Percentiles rank a stretch among this genome's conserved stretches.
These are phyloP conservation scores for Fusarium pseudocircinatum DNA, from an alignment of 2,329 filamentous ascomycete species.

Conservation along the genomic window DNA sequence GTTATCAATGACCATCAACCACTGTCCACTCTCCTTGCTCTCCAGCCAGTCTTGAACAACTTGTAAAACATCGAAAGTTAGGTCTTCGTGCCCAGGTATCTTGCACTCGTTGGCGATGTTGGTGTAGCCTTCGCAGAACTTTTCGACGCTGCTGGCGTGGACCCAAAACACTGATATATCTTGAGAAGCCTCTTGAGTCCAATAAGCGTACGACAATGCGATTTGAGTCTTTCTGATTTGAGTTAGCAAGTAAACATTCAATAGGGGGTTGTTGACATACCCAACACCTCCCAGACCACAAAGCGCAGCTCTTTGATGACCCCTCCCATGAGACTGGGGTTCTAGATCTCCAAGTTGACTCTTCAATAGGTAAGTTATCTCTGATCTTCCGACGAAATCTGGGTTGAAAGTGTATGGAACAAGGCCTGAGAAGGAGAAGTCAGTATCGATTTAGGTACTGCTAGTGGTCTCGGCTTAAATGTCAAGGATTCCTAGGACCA, in stretches of 20 bases:
- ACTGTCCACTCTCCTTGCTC: neutral
- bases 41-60: conserved; percentile 47
- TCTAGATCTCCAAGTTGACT: neutral
- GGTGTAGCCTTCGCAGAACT: conserved; percentile 47
- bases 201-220: conserved; percentile 28
- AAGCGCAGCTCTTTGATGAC: neutral
- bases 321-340: rapidly evolving
- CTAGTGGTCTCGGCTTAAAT: too few relatives aligned
- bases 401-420: conserved; percentile 25
- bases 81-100: conserved; percentile 40
- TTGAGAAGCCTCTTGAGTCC: neutral
- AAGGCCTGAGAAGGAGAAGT: neutral
- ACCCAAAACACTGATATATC: conserved; percentile 48
- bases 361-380: conserved; percentile 6
- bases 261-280: neutral
- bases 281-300: conserved; percentile 31
- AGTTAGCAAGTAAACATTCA: too few relatives aligned
- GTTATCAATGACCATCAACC: conserved; percentile 37
- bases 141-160: conserved; percentile 43
- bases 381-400: conserved; percentile 19
- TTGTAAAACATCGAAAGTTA: conserved; percentile 33
- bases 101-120: conserved; percentile 45
- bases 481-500: too few relatives aligned
- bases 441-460: too few relatives aligned
- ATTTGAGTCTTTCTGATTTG: conserved; percentile 24